Base-by-base conservation (phyloP, 2,329 filamentous ascomycete genomes). In the Colletotrichum sp. region DNA sequence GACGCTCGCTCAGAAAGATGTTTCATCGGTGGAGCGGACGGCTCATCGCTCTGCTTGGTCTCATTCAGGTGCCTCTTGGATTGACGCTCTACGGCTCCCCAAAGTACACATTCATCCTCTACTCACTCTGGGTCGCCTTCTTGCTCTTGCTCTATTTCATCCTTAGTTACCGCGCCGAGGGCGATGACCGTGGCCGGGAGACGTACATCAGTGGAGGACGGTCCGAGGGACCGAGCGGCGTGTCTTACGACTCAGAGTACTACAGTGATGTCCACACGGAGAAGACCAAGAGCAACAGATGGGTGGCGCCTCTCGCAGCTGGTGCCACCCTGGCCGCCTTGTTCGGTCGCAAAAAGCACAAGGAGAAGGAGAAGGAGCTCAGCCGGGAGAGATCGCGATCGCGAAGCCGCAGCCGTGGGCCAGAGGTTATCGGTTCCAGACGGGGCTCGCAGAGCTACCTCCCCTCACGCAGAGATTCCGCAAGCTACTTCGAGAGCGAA, bases 51-150 rank as follows among this genome's bases (percentile, higher is more conserved):
- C 85, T 99, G 21, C 88, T 99, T 6, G 97, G 95, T 1, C 93
- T 99, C 78, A 90, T 93, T 5, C 97, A 99, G 82, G 92, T 99
- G 13, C 94, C 97, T 0, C 89, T 99, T 1, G 97, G 97, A 0
- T 88, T 99, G 63, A 96, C 96, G 0, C 88, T 99, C 2, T 99
- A 98, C 81, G 97, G 97, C 7, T 98, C 96, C 34, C 96, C 97
- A 7, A 92, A 94, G 80, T 91, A 90, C 48, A 89, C 96, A 5
- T 99, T 99, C 83, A 92, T 99, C 68, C 87, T 99, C 5, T 99
- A 94, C 81, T 90, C 96, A 0, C 78, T 99, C 1, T 96, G 94
- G 88, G 93, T 94, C 83, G 91, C 92, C 32, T 88, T 94, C 21
- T 86, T 98, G 39, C 79, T 98, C 18, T 80, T 96, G 3, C 78